A percentile compares a stretch with the other conserved stretches of the same genome.
phyloP scores from a whole-genome alignment of 2,329 filamentous ascomycete species.

The Trichoderma sp. region DNA sequence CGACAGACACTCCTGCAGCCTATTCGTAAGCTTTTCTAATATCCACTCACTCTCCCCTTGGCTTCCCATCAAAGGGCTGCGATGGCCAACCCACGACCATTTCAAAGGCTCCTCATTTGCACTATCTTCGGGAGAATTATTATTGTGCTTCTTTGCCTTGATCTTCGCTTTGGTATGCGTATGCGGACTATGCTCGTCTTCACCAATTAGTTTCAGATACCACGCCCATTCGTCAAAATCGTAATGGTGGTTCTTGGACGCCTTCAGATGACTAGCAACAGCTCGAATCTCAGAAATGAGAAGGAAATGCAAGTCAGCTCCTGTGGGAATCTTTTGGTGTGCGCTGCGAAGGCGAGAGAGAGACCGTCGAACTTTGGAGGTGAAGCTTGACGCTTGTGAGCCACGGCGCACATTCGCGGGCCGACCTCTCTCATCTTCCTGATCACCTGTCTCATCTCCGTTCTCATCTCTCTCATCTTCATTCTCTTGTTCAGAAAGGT shows the following conservation, averaged over 20 bases:
- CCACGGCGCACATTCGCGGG: background rate
- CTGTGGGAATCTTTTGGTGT: slow-evolving; percentile 1
- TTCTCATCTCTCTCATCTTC: background rate
- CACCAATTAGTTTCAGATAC: slow-evolving; percentile 63
- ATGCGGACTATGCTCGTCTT: background rate
- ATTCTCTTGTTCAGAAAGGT: slow-evolving; percentile 1
- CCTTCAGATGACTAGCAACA: background rate
- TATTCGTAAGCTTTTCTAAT: slow-evolving; percentile 1
- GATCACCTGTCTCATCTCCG: background rate
- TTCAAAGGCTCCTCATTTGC: background rate
- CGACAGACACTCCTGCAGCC: slow-evolving; percentile 9
- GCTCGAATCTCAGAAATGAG: slow-evolving; percentile 17
- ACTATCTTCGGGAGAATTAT: background rate
- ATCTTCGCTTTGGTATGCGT: slow-evolving; percentile 1
- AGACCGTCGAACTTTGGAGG: slow-evolving; percentile 2
- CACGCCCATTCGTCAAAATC: slow-evolving; percentile 84
- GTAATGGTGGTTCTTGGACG: slow-evolving; percentile 56
- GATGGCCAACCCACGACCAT: slow-evolving; percentile 20
- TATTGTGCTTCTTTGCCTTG: background rate
- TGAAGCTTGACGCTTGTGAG: background rate
- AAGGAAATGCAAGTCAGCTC: slow-evolving; percentile 9
- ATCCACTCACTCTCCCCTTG: slow-evolving; percentile 19
- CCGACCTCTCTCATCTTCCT: background rate
- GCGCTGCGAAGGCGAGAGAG: background rate
- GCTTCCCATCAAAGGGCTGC: slow-evolving; percentile 12